Percentiles rank a stretch among this genome's conserved stretches.
Conservation (phyloP, 768 basidiomycete species). For the Xerocomus brunneocitrinus region DNA sequence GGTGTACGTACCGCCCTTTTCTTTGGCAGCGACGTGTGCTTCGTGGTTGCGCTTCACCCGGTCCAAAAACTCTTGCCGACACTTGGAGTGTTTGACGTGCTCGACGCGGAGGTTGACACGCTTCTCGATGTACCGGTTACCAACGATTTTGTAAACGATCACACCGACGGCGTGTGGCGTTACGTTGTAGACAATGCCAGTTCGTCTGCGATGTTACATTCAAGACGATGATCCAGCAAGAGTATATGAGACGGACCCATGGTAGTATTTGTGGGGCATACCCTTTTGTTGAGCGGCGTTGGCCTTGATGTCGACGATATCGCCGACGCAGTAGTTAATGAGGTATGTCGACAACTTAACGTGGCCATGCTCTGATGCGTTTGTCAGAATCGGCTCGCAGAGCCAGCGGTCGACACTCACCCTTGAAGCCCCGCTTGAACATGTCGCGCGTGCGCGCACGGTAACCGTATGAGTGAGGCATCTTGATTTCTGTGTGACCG, state of each 20-base stretch:
- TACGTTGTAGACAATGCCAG: slow-evolving; percentile 98
- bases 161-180: slow-evolving; percentile 93
- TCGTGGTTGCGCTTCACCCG: slow-evolving; percentile 90
- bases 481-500: slow-evolving; percentile 54
- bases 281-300: slow-evolving; percentile 99
- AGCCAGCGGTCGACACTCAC: slow-evolving; percentile 41
- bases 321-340: slow-evolving; percentile 89
- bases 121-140: slow-evolving; percentile 99
- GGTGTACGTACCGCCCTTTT: slow-evolving; percentile 68
- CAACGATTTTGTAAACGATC: slow-evolving; percentile 97
- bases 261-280: slow-evolving; percentile 99
- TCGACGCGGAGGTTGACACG: slow-evolving; percentile 97
- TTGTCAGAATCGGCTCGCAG: slow-evolving; percentile 10
- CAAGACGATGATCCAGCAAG: not conserved
- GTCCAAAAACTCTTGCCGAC: slow-evolving; percentile 95
- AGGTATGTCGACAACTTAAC: slow-evolving; percentile 91
- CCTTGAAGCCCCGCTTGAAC: slow-evolving; percentile 99
- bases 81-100: slow-evolving; percentile 95
- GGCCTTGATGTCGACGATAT: slow-evolving; percentile 99
- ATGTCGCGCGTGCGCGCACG: slow-evolving; percentile 99
- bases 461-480: slow-evolving; percentile 99
- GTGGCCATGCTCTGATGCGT: slow-evolving; percentile 71
- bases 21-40: slow-evolving; percentile 80
- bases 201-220: slow-evolving; percentile 57
- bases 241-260: slow-evolving; percentile 60